These are phyloP conservation scores for Cinnamomum micranthum DNA, from an alignment of 164 flowering plant species.

Conservation along the genomic window DNA sequence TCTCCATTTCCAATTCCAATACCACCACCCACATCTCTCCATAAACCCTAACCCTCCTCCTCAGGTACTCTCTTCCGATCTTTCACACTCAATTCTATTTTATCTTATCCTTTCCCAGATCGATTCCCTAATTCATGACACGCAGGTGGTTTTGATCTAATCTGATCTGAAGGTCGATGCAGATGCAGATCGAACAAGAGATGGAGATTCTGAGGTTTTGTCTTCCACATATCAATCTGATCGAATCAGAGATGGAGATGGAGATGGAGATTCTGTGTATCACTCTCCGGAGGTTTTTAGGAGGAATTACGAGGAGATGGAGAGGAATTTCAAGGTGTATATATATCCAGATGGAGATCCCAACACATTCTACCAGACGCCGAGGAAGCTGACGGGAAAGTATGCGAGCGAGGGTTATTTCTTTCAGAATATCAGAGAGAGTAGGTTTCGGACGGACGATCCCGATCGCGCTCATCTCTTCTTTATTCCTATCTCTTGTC, in stretches of 20 bases:
- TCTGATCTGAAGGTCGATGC: constrained; percentile 27
- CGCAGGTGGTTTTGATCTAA: constrained; percentile 7
- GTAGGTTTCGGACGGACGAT: constrained; percentile 67
- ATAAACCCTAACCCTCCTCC: constrained; percentile 8
- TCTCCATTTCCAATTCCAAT: constrained; percentile 23
- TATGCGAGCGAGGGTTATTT: constrained; percentile 96
- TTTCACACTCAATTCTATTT: no score
- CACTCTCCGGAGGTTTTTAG: constrained; percentile 65
- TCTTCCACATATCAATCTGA: no score
- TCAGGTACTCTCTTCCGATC: constrained; percentile 11
- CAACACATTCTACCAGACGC: constrained; percentile 91
- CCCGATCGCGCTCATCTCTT: constrained; percentile 83
- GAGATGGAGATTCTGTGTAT: constrained; percentile 36
- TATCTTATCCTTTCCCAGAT: no score
- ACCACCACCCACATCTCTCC: constrained; percentile 17
- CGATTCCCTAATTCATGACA: constrained; percentile 11
- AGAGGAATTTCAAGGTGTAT: constrained; percentile 74
- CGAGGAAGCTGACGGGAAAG: constrained; percentile 92
- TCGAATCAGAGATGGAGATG: not conserved
- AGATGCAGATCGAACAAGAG: not conserved
- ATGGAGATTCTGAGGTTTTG: no score
- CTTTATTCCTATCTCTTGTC: constrained; percentile 94
- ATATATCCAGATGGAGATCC: constrained; percentile 95
- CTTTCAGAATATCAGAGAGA: constrained; percentile 91
- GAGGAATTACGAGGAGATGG: constrained; percentile 72